Conservation (phyloP, 805 yeast species). For the Candida rishiriensis region DNA sequence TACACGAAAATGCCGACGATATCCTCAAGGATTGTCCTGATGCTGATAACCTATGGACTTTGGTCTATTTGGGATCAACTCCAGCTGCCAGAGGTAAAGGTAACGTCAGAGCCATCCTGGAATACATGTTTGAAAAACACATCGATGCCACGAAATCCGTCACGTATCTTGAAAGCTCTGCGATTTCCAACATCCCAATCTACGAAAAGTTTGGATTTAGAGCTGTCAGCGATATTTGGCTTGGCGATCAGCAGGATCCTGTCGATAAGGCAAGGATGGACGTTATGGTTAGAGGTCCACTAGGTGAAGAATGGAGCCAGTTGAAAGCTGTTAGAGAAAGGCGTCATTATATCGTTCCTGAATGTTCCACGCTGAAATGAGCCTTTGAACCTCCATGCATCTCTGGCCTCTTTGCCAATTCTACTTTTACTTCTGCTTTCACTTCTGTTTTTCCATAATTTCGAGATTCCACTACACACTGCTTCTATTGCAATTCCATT, state of each 20-base stretch:
- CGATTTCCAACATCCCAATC: conserved; percentile 44
- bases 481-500: too few species aligned
- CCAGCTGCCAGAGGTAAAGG: conserved; percentile 53
- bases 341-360: conserved; percentile 24
- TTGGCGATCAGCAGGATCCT: conserved; percentile 30
- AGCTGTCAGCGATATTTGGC: conserved; percentile 44
- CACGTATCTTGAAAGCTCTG: conserved; percentile 49
- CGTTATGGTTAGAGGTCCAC: conserved; percentile 34
- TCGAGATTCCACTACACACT: too few species aligned
- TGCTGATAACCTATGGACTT: conserved; percentile 27
- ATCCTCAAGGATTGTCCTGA: conserved; percentile 37
- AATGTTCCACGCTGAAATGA: conserved; percentile 11
- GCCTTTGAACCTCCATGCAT: too few species aligned
- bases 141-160: conserved; percentile 38
- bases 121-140: conserved; percentile 42
- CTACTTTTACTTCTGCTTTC: too few species aligned
- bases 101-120: conserved; percentile 45
- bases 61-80: conserved; percentile 32
- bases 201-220: conserved; percentile 49
- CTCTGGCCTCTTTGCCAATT: too few species aligned
- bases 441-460: too few species aligned
- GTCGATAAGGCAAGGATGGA: conserved; percentile 34
- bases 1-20: conserved; percentile 44
- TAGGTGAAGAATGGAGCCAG: conserved; percentile 27
- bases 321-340: conserved; percentile 23